phyloP scores from a whole-genome alignment of 1,284 basidiomycete species.

The Sphaerobolus stellatus region DNA sequence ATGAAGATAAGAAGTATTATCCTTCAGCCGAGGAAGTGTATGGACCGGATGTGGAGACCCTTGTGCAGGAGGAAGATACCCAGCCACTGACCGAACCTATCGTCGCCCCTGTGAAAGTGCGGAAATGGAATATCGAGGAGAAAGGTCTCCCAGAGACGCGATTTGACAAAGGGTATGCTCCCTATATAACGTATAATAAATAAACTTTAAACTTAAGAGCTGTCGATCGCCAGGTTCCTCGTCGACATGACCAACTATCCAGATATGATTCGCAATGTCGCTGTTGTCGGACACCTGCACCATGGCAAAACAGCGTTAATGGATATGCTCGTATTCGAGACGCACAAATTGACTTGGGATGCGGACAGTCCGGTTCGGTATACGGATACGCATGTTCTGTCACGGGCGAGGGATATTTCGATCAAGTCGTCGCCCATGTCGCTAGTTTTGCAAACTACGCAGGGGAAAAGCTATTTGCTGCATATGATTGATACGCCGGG shows the following conservation, averaged over 20 bases:
- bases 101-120: constrained; percentile 90
- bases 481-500: constrained; percentile 98
- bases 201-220: neutral
- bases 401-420: constrained; percentile 87
- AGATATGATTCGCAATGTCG: constrained; percentile 94
- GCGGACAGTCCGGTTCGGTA: constrained; percentile 90
- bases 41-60: constrained; percentile 90
- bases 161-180: constrained; percentile 83
- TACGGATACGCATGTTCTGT: constrained; percentile 92
- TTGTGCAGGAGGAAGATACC: constrained; percentile 98
- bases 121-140: constrained; percentile 90
- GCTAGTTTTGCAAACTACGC: constrained; percentile 82
- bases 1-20: constrained; percentile 99
- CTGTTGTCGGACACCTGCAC: constrained; percentile 93
- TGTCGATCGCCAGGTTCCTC: constrained; percentile 65
- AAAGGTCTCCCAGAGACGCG: constrained; percentile 91
- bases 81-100: constrained; percentile 96
- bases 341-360: constrained; percentile 93
- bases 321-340: constrained; percentile 97
- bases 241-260: constrained; percentile 91
- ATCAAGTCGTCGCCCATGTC: constrained; percentile 98
- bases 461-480: constrained; percentile 90
- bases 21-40: constrained; percentile 91
- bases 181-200: constrained; percentile 13
- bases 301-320: constrained; percentile 97